These are phyloP conservation scores for Bipolaris zeicola DNA, from an alignment of 2,329 filamentous ascomycete genomes.

Conservation along the genomic window DNA sequence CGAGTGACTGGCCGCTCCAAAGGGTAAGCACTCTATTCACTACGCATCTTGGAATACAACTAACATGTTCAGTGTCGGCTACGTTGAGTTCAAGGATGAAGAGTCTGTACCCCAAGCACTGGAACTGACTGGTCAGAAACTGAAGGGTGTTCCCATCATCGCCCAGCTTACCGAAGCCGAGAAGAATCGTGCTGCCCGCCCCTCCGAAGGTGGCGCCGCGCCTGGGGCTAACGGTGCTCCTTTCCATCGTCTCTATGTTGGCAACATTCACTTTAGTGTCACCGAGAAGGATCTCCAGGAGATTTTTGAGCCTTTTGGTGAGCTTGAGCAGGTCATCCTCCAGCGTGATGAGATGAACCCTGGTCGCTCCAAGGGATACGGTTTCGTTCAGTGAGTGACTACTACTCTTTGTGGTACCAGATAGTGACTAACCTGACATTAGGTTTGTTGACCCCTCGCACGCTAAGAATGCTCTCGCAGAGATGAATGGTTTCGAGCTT, in stretches of 20 bases:
- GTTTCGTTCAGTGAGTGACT: slow-evolving; percentile 90
- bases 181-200: slow-evolving; percentile 96
- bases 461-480: slow-evolving; percentile 92
- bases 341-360: slow-evolving; percentile 87
- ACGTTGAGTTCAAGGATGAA: slow-evolving; percentile 98
- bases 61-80: slow-evolving; percentile 78
- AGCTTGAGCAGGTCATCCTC: slow-evolving; percentile 95
- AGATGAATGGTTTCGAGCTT: slow-evolving; percentile 99
- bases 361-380: slow-evolving; percentile 74
- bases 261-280: slow-evolving; percentile 99
- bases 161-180: slow-evolving; percentile 98
- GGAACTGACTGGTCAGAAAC: slow-evolving; percentile 97
- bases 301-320: slow-evolving; percentile 96
- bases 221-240: slow-evolving; percentile 81
- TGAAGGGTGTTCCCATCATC: slow-evolving; percentile 98
- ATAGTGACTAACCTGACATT: slow-evolving; percentile 45
- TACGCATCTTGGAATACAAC: slow-evolving; percentile 22
- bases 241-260: slow-evolving; percentile 97
- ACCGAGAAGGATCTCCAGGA: slow-evolving; percentile 94
- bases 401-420: background rate
- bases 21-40: slow-evolving; percentile 67
- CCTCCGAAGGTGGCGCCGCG: slow-evolving; percentile 62
- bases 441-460: slow-evolving; percentile 90
- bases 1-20: slow-evolving; percentile 96
- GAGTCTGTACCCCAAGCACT: slow-evolving; percentile 91